Evolutionary conservation across 441 rosid species (phyloP), one percentile per base, ranked within the genome.

Genomic region (Croton setiger): DNA sequence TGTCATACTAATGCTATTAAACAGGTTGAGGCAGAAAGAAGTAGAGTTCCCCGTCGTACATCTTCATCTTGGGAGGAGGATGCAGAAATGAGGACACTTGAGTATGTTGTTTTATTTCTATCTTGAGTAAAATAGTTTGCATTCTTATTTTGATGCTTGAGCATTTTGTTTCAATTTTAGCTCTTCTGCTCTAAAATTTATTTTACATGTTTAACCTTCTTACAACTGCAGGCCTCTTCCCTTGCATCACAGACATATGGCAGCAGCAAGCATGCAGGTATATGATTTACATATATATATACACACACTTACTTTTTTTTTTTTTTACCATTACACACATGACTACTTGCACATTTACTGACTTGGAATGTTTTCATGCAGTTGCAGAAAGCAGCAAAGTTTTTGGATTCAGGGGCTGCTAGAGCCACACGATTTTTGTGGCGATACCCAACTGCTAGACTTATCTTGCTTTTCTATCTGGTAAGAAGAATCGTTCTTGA

Each of bases 351-450:
- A 27, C 31, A 27, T 45, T 60, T 58, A 64, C 56, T 72, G 47
- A 71, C 65, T 41, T 52, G 31, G 1, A 27, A 27, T 27, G 31
- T 27, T 27, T 66, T 71, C 35, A 9, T 73, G 75, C 89, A 92
- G 99, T 79, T 96, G 80, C 97, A 92, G 66, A 96, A 85, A 81
- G 97, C 95, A 35, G 98, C 96, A 63, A 96, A 92, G 74, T 59
- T 93, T 41, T 79, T 96, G 77, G 98, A 96, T 78, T 82, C 97
- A 4, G 98, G 97, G 48, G 96, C 96, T 74, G 99, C 88, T 66
- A 89, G 98, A 83, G 99, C 93, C 75, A 96, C 96, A 0, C 83
- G 97, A 79, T 96, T 96, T 79, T 88, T 96, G 65, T 92, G 96
- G 98, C 94, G 90, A 70, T 92, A 96, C 78, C 99, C 99, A n/a